These are phyloP conservation scores for Mariannaea elegans DNA, from an alignment of 2,329 filamentous ascomycete species.

Conservation along the genomic window DNA sequence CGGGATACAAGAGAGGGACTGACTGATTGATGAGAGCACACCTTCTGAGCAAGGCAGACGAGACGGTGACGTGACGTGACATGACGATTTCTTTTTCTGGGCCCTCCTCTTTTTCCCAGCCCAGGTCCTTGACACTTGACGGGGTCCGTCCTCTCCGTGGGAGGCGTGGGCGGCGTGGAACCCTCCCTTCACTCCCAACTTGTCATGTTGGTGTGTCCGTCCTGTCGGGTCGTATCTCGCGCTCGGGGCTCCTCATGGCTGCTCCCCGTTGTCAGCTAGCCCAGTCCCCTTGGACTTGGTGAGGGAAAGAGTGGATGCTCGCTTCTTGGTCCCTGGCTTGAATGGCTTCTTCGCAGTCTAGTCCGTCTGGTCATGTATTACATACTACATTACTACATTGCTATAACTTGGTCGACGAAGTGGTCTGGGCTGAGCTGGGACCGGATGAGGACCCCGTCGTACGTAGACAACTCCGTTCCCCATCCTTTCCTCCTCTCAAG, in stretches of 20 bases:
- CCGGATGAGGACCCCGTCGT: background rate
- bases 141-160: background rate
- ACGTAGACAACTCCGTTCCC: background rate
- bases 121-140: background rate
- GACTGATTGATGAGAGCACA: background rate
- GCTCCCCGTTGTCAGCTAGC: conserved; percentile 32
- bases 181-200: background rate
- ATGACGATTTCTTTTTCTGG: conserved; percentile 14
- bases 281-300: background rate
- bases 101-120: background rate
- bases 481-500: background rate
- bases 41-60: conserved; percentile 1
- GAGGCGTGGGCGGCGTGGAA: background rate
- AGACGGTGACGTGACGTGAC: conserved; percentile 25
- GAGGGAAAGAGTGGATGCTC: background rate
- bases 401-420: background rate
- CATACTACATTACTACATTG: background rate
- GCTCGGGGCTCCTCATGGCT: conserved; percentile 33
- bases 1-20: conserved; percentile 5
- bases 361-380: background rate
- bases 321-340: conserved; percentile 7
- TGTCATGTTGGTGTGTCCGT: conserved; percentile 14
- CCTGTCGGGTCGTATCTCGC: conserved; percentile 29
- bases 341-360: background rate
- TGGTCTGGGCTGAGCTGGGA: conserved; percentile 17